A percentile compares a stretch with the other conserved stretches of the same genome.
phyloP scores from a whole-genome alignment of 768 basidiomycete species.

The Boletus rubropictus region DNA sequence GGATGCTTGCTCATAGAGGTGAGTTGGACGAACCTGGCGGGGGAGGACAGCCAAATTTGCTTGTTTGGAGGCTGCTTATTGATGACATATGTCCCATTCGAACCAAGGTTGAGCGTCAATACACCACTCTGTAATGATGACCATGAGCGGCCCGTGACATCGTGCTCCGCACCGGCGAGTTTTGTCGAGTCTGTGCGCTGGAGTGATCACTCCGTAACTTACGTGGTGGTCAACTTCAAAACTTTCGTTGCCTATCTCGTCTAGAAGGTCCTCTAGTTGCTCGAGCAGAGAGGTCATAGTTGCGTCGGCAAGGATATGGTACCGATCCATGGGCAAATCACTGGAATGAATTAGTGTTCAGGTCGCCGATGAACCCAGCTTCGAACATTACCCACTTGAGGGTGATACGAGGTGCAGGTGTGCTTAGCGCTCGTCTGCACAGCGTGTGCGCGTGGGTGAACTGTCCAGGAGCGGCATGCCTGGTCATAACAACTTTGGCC shows the following conservation, averaged over 20 bases:
- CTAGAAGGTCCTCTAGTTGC: conserved; percentile 66
- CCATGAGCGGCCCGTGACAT: conserved; percentile 6
- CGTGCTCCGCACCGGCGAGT: background rate
- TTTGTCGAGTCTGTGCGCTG: background rate
- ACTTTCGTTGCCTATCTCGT: conserved; percentile 45
- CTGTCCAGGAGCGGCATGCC: background rate
- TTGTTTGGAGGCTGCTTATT: conserved; percentile 98
- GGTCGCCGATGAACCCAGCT: background rate
- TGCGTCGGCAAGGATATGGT: conserved; percentile 65
- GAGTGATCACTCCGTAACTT: conserved; percentile 23
- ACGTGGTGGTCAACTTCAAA: conserved; percentile 91
- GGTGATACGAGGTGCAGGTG: conserved; percentile 54
- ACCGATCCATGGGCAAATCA: conserved; percentile 55
- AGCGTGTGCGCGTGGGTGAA: background rate
- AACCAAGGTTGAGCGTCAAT: conserved; percentile 70
- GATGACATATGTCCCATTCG: conserved; percentile 84
- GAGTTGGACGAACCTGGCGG: conserved; percentile 55
- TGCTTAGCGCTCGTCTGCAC: conserved; percentile 31
- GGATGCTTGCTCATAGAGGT: background rate
- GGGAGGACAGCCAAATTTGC: conserved; percentile 94
- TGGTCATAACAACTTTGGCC: background rate
- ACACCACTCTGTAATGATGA: conserved; percentile 69
- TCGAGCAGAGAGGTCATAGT: conserved; percentile 78
- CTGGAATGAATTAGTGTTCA: conserved; percentile 23
- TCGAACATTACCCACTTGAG: conserved; percentile 39